These are phyloP conservation scores for Monascus purpureus DNA, from an alignment of 495 filamentous ascomycete genomes.

Conservation along the genomic window DNA sequence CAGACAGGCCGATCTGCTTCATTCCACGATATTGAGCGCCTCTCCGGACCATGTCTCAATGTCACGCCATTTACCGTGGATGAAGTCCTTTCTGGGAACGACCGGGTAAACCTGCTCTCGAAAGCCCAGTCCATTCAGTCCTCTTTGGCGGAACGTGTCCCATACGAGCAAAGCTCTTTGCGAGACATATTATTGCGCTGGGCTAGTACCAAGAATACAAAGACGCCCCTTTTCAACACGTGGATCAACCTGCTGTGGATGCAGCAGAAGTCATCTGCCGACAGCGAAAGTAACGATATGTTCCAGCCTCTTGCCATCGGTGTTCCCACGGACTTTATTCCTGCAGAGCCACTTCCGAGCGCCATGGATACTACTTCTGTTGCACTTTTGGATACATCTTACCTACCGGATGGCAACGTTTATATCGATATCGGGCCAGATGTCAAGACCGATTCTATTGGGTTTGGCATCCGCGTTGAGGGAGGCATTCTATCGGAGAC, in stretches of 20 bases:
- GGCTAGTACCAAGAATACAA: conserved; percentile 2
- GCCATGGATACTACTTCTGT: conserved; percentile 7
- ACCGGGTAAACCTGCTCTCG: background rate
- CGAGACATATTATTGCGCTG: conserved; percentile 10
- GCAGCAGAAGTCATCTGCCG: conserved; percentile 6
- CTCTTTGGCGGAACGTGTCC: conserved; percentile 14
- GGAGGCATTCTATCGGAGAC: conserved; percentile 8
- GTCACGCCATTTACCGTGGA: conserved; percentile 13
- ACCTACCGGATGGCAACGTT: conserved; percentile 13
- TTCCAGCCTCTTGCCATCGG: conserved; percentile 12
- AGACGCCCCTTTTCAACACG: conserved; percentile 15
- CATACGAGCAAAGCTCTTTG: conserved; percentile 18
- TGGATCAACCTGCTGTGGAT: conserved; percentile 23
- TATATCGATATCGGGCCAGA: conserved; percentile 17
- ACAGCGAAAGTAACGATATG: conserved; percentile 2
- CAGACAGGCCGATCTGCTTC: conserved; percentile 18
- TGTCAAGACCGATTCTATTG: conserved; percentile 11
- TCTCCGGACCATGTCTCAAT: conserved; percentile 17
- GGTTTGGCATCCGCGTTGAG: conserved; percentile 17
- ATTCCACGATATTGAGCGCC: conserved; percentile 9
- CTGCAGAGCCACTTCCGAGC: conserved; percentile 2
- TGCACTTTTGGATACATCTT: conserved; percentile 10
- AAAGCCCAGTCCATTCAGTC: conserved; percentile 10
- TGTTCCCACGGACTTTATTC: conserved; percentile 14
- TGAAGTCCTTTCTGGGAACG: conserved; percentile 1